A percentile compares a stretch with the other conserved stretches of the same genome.
Evolutionary conservation across 352 stramenopile species (phyloP).

Genomic region (Globisporangium yorkense): DNA sequence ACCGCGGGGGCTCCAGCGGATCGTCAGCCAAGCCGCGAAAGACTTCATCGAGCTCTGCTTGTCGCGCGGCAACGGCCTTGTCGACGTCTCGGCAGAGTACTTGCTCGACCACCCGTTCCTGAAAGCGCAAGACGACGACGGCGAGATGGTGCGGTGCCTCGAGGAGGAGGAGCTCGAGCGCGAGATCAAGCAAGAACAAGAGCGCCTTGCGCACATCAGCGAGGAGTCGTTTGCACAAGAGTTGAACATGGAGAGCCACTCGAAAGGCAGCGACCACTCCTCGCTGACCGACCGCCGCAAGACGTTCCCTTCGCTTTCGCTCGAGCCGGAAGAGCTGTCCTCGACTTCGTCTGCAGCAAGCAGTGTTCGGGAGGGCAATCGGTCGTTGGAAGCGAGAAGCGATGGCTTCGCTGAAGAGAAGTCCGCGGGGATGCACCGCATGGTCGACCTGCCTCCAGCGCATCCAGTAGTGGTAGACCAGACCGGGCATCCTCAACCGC

Average conservation of each 20-base stretch:
- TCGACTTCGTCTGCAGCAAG: conserved; percentile 16
- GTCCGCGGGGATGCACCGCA: conserved; percentile 31
- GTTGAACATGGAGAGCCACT: conserved; percentile 74
- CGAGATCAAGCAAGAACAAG: conserved; percentile 41
- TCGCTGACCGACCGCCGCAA: conserved; percentile 36
- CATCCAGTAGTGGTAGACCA: conserved; percentile 1
- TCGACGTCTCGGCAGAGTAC: conserved; percentile 82
- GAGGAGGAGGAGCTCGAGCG: conserved; percentile 62
- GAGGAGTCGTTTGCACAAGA: conserved; percentile 59
- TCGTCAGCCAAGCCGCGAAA: conserved; percentile 61
- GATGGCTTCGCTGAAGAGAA: conserved; percentile 42
- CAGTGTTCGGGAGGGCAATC: too few species aligned
- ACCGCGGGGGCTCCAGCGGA: conserved; percentile 59
- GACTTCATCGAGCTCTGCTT: conserved; percentile 86
- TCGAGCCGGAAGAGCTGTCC: conserved; percentile 48
- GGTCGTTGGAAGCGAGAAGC: conserved; percentile 2
- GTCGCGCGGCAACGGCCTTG: conserved; percentile 66
- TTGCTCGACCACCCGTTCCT: conserved; percentile 70
- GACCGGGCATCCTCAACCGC: conserved; percentile 6
- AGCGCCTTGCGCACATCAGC: conserved; percentile 43
- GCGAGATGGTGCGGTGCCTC: conserved; percentile 69
- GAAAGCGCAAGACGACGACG: conserved; percentile 72
- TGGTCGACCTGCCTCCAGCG: conserved; percentile 27
- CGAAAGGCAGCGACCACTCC: conserved; percentile 28
- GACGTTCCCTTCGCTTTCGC: conserved; percentile 45